These are phyloP conservation scores for Trichoderma harzianum DNA, from an alignment of 2,329 filamentous ascomycete genomes.

Conservation along the genomic window DNA sequence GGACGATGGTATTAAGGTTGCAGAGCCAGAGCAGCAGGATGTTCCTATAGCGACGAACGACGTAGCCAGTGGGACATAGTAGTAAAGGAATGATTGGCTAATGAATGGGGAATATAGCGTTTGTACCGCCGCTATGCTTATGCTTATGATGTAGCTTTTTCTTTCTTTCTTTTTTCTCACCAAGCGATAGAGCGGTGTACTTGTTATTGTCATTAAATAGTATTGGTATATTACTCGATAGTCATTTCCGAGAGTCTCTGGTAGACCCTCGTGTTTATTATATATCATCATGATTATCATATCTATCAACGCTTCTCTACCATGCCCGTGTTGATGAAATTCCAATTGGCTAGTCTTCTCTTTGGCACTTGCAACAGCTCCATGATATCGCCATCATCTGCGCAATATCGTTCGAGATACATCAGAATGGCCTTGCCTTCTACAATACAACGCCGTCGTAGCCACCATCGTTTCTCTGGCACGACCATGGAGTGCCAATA, in stretches of 20 bases:
- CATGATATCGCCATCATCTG: background rate
- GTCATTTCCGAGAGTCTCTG: background rate
- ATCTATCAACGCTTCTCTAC: background rate
- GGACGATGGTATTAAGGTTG: constrained; percentile 10
- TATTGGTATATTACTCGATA: background rate
- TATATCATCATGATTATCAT: background rate
- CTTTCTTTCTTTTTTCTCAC: background rate
- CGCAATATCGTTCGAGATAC: constrained; percentile 30
- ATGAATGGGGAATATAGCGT: background rate
- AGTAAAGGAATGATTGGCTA: background rate
- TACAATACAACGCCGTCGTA: constrained; percentile 42
- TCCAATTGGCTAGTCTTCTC: background rate
- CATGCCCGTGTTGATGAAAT: background rate
- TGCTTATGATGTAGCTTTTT: background rate
- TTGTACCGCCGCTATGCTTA: background rate
- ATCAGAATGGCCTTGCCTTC: constrained; percentile 50
- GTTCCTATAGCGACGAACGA: background rate
- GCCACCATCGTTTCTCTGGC: constrained; percentile 44
- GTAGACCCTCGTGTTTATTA: background rate
- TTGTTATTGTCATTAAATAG: background rate
- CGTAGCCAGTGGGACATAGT: constrained; percentile 1
- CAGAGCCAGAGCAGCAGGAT: background rate
- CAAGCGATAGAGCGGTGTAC: background rate
- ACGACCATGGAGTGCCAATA: constrained; percentile 55
- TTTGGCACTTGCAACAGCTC: constrained; percentile 6